A percentile compares a stretch with the other conserved stretches of the same genome.
phyloP scores from a whole-genome alignment of 495 filamentous ascomycete species.

The Trichodelitschia bisporula region DNA sequence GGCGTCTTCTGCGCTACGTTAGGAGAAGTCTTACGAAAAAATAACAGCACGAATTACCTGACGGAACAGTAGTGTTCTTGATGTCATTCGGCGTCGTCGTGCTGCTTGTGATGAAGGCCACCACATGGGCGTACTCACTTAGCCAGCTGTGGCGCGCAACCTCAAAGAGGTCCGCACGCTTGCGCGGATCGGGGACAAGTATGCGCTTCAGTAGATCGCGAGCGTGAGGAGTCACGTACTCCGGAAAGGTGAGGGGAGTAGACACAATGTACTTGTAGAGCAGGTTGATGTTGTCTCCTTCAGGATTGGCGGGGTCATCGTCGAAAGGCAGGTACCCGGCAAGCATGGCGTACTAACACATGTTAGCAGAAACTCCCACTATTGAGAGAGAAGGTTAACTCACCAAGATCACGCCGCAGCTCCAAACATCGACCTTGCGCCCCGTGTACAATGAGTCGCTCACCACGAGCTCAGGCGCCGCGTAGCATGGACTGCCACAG shows the following conservation, averaged over 20 bases:
- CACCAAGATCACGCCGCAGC: slow-evolving; percentile 95
- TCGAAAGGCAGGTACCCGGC: slow-evolving; percentile 98
- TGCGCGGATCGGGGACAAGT: slow-evolving; percentile 84
- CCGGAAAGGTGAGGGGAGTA: slow-evolving; percentile 88
- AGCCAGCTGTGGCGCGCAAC: slow-evolving; percentile 97
- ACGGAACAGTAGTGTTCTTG: slow-evolving; percentile 46
- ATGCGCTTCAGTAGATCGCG: slow-evolving; percentile 81
- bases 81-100: slow-evolving; percentile 76
- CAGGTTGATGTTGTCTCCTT: slow-evolving; percentile 97
- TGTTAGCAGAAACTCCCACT: neutral
- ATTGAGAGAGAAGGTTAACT: slow-evolving; percentile 14
- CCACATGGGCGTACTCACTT: slow-evolving; percentile 82
- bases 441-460: slow-evolving; percentile 95
- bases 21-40: too few relatives aligned
- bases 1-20: too few relatives aligned
- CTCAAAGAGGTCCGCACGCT: slow-evolving; percentile 89
- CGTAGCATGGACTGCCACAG: slow-evolving; percentile 80
- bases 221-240: slow-evolving; percentile 96
- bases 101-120: slow-evolving; percentile 86
- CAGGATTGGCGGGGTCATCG: slow-evolving; percentile 93
- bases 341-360: slow-evolving; percentile 78
- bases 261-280: slow-evolving; percentile 99
- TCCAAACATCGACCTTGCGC: slow-evolving; percentile 97
- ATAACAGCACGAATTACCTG: slow-evolving; percentile 36
- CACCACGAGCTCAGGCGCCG: slow-evolving; percentile 89